Evolutionary conservation across 192 early-diverging fungal species (phyloP).

Genomic region (Linnemannia hyalina): DNA sequence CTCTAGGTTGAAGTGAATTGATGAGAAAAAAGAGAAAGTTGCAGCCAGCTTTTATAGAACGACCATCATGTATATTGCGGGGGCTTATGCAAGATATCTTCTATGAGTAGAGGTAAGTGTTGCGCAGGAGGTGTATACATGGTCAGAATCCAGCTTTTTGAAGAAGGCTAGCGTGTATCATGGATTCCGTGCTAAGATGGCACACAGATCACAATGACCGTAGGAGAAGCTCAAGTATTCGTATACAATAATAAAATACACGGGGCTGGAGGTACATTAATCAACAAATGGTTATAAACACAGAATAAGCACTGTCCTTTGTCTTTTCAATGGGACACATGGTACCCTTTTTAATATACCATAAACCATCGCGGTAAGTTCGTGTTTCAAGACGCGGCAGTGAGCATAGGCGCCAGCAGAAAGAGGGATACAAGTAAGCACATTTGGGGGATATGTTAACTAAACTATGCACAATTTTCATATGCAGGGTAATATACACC

Average conservation of each 20-base stretch:
- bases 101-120: slow-evolving; percentile 24
- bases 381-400: slow-evolving; percentile 18
- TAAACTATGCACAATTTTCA: slow-evolving; percentile 28
- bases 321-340: slow-evolving; percentile 18
- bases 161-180: slow-evolving; percentile 17
- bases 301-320: slow-evolving; percentile 15
- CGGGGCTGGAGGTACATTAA: slow-evolving; percentile 19
- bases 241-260: slow-evolving; percentile 8
- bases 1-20: slow-evolving; percentile 25
- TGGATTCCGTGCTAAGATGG: slow-evolving; percentile 15
- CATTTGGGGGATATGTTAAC: slow-evolving; percentile 13
- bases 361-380: slow-evolving; percentile 8
- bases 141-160: slow-evolving; percentile 12
- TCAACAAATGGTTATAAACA: slow-evolving; percentile 8
- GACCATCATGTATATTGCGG: slow-evolving; percentile 3
- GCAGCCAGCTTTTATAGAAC: slow-evolving; percentile 32
- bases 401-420: slow-evolving; percentile 24
- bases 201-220: slow-evolving; percentile 16
- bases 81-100: slow-evolving; percentile 18
- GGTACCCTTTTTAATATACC: slow-evolving; percentile 20
- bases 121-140: slow-evolving; percentile 14
- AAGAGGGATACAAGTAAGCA: slow-evolving; percentile 5
- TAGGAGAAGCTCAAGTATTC: slow-evolving; percentile 23
- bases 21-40: slow-evolving; percentile 17
- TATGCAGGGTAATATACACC: slow-evolving; percentile 25